These are phyloP conservation scores for Parascedosporium putredinis DNA, from an alignment of 2,329 filamentous ascomycete species.

Conservation along the genomic window DNA sequence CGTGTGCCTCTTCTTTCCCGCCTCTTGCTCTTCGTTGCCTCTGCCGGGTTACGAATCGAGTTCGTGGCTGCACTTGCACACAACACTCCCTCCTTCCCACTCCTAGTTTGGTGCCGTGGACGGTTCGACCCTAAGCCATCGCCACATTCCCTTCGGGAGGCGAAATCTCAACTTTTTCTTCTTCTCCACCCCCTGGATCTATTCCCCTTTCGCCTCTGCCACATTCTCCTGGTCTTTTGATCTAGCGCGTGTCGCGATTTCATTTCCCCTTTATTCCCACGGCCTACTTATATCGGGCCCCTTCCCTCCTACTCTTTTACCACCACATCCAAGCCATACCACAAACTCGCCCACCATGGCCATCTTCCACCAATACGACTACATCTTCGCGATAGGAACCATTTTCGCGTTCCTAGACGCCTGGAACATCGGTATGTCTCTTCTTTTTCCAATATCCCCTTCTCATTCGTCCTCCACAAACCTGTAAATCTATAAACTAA, in stretches of 20 bases:
- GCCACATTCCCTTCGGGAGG: background rate
- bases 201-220: background rate
- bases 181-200: too few species aligned
- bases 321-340: too few species aligned
- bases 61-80: too few species aligned
- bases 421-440: constrained; percentile 48
- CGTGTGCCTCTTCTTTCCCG: background rate
- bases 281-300: too few species aligned
- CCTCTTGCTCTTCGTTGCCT: background rate
- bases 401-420: constrained; percentile 57
- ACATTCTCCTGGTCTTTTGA: background rate
- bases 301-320: background rate
- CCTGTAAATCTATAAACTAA: background rate
- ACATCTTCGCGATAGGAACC: constrained; percentile 53
- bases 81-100: background rate
- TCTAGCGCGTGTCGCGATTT: background rate
- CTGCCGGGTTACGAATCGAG: background rate
- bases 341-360: constrained; percentile 15
- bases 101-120: background rate
- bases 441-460: background rate
- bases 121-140: background rate
- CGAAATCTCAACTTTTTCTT: too few species aligned
- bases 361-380: constrained; percentile 47
- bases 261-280: too few species aligned
- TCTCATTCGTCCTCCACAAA: background rate